A percentile compares a stretch with the other conserved stretches of the same genome.
These are phyloP conservation scores for Corinectria fuckeliana DNA, from an alignment of 2,329 filamentous ascomycete species.

Conservation along the genomic window DNA sequence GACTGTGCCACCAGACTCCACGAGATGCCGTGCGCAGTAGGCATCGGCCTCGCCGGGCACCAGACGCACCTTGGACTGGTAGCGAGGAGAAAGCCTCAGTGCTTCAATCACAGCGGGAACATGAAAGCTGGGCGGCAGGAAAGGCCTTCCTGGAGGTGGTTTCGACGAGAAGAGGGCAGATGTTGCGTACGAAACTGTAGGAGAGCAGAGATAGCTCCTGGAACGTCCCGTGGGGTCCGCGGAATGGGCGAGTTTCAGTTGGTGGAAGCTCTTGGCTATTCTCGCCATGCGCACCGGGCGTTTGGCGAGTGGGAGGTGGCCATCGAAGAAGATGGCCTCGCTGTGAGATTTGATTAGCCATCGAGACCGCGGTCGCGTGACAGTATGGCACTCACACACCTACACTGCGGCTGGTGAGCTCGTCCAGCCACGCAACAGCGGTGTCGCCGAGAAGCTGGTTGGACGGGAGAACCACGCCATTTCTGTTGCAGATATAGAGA, in stretches of 20 bases:
- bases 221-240: constrained; percentile 38
- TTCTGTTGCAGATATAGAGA: constrained; percentile 61
- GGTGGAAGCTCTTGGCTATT: constrained; percentile 62
- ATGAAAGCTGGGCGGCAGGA: constrained; percentile 70
- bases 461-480: constrained; percentile 62
- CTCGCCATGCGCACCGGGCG: constrained; percentile 65
- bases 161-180: constrained; percentile 34
- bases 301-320: constrained; percentile 75
- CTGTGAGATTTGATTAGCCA: constrained; percentile 25
- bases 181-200: constrained; percentile 17
- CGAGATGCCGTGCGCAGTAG: constrained; percentile 74
- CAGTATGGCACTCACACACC: constrained; percentile 60
- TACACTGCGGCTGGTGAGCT: constrained; percentile 61
- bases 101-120: constrained; percentile 79
- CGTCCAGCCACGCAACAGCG: constrained; percentile 67
- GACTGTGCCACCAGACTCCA: constrained; percentile 60
- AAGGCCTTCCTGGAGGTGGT: constrained; percentile 40
- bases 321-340: constrained; percentile 83
- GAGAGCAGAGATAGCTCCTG: constrained; percentile 27
- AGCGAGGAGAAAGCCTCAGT: constrained; percentile 55
- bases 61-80: constrained; percentile 56
- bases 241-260: constrained; percentile 57
- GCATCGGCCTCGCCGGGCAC: constrained; percentile 86
- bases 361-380: not conserved
- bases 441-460: constrained; percentile 68